A percentile compares a stretch with the other conserved stretches of the same genome.
Conservation (phyloP, 2,329 filamentous ascomycete genomes). For the Stachybotrys chlorohalonatus region DNA sequence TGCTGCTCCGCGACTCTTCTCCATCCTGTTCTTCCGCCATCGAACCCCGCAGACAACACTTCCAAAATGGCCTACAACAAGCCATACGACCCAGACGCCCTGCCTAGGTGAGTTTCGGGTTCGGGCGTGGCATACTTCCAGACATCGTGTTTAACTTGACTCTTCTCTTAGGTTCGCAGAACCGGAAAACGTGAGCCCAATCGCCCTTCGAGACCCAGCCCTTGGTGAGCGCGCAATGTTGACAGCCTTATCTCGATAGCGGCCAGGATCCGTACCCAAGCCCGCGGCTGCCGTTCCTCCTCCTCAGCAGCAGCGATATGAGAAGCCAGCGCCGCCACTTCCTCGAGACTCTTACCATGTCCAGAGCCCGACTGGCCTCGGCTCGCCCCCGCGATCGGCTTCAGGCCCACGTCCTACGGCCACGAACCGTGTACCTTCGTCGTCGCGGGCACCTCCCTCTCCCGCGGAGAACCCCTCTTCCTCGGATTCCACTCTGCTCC, state of each 20-base stretch:
- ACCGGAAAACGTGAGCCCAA: slow-evolving; percentile 53
- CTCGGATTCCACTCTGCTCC: slow-evolving; percentile 67
- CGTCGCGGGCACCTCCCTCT: slow-evolving; percentile 57
- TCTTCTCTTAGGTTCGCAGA: slow-evolving; percentile 54
- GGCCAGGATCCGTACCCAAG: background rate
- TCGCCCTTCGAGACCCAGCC: background rate
- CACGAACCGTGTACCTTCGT: slow-evolving; percentile 43
- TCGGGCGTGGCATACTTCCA: slow-evolving; percentile 2
- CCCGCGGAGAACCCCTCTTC: slow-evolving; percentile 41
- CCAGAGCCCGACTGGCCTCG: slow-evolving; percentile 22
- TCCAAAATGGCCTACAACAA: slow-evolving; percentile 83
- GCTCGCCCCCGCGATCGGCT: slow-evolving; percentile 41
- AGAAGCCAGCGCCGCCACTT: slow-evolving; percentile 34
- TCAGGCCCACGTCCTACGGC: slow-evolving; percentile 29
- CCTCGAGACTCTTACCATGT: slow-evolving; percentile 14
- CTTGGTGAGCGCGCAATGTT: slow-evolving; percentile 3
- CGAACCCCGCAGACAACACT: background rate
- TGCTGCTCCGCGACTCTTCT: background rate
- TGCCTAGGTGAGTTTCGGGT: slow-evolving; percentile 64
- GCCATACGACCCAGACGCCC: slow-evolving; percentile 85
- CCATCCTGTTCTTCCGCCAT: background rate
- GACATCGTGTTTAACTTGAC: background rate
- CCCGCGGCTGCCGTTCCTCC: slow-evolving; percentile 6
- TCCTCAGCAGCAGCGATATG: slow-evolving; percentile 31
- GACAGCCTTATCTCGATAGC: slow-evolving; percentile 1